A percentile compares a stretch with the other conserved stretches of the same genome.
These are phyloP conservation scores for Fagus sylvatica DNA, from an alignment of 306 rosid species.

Conservation along the genomic window DNA sequence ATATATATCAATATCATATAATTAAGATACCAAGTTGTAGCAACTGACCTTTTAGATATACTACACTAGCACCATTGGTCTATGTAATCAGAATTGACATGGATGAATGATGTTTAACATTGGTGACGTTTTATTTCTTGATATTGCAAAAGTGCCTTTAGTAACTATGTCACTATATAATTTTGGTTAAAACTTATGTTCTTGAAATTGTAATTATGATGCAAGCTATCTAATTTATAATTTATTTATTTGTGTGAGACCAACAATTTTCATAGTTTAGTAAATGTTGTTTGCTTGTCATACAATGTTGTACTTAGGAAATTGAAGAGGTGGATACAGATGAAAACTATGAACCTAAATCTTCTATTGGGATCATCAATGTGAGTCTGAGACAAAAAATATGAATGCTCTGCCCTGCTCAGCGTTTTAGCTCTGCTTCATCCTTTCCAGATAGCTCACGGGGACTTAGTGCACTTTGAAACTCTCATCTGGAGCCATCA, in stretches of 20 bases:
- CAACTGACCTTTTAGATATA: not conserved
- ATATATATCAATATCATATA: not conserved
- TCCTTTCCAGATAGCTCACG: not conserved
- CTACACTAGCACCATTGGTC: not conserved
- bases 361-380: constrained; percentile 61
- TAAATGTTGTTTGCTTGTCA: not conserved
- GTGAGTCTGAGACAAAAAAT: constrained; percentile 61
- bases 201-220: not conserved
- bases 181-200: not conserved
- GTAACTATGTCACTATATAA: not conserved
- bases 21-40: not conserved
- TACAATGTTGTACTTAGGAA: constrained; percentile 34
- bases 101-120: not conserved
- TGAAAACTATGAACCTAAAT: constrained; percentile 81
- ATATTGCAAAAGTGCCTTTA: not conserved
- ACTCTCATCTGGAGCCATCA: not conserved
- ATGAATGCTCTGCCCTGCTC: constrained; percentile 27
- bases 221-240: not conserved
- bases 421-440: not conserved
- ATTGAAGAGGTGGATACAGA: constrained; percentile 98
- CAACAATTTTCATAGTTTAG: not conserved
- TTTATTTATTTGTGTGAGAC: not conserved
- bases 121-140: not conserved
- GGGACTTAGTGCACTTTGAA: not conserved
- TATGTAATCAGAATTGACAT: not conserved